Evolutionary conservation across 2,329 filamentous ascomycete species (phyloP), one percentile per base, ranked within the genome.

Genomic region (Pyrenochaeta sp.): DNA sequence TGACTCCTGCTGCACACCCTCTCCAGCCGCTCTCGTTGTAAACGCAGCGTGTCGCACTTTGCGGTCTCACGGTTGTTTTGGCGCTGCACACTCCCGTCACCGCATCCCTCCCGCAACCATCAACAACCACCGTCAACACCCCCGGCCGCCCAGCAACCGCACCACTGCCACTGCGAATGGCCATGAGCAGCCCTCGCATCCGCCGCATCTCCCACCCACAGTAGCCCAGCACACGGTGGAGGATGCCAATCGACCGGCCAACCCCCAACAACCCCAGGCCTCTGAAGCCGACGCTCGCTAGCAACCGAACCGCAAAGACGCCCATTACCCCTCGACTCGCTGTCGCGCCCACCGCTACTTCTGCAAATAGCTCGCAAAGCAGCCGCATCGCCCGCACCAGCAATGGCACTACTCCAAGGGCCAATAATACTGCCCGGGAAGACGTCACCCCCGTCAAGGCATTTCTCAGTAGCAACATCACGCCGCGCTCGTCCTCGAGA

Each of bases 401-500:
- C 64, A 70, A 61, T 46, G 61, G 54, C 18, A 52, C 63, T 54
- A 62, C 69, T n/a, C 63, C 69, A 47, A 54, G 67, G 49, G 70
- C 56, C 68, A 72, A 55, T 66, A 71, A 63, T 67, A 72, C 67
- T 63, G 67, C 49, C 45, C 69, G 64, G 54, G 85, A 89, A 45
- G 82, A 85, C 55, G 69, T 81, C 60, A 82, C 83, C 39, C 81
- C 86, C 7, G 78, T 82, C 27, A 79, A 82, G 44, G 69, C 83
- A 45, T 85, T 85, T 64, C 77, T 92, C 39, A 86, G 75, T 74
- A 83, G 78, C 72, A 92, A 91, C 72, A 79, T 92, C 70, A 96
- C 92, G 3, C 91, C 92, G 45, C 86, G 92, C 61, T 92, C 92
- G 7, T 89, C 89, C 7, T 81, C 87, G 43, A 84, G 92, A 57